Conservation (phyloP, 176 grass and related monocot genomes). For the Puccinellia tenuiflora region DNA sequence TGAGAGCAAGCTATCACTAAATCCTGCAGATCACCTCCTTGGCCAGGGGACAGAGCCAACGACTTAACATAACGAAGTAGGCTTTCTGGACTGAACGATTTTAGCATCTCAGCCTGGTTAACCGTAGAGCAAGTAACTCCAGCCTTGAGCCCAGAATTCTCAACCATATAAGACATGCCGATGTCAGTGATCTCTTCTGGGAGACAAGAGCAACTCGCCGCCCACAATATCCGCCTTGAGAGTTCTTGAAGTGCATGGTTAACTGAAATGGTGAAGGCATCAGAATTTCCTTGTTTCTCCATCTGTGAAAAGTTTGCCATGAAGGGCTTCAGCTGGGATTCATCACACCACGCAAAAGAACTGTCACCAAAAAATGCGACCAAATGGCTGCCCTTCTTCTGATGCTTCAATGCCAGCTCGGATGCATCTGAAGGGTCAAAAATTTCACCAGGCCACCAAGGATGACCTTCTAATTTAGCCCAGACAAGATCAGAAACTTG, state of each 20-base stretch:
- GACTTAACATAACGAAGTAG: constrained; percentile 44
- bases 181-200: constrained; percentile 27
- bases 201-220: constrained; percentile 52
- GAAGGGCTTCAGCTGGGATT: constrained; percentile 66
- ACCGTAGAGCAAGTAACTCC: constrained; percentile 32
- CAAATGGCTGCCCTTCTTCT: constrained; percentile 38
- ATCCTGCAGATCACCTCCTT: constrained; percentile 38
- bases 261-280: constrained; percentile 42
- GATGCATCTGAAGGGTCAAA: constrained; percentile 68
- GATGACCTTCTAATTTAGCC: constrained; percentile 55
- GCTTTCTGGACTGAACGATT: constrained; percentile 38
- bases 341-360: constrained; percentile 73
- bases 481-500: constrained; percentile 61
- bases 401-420: constrained; percentile 47
- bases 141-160: constrained; percentile 45
- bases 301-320: constrained; percentile 39
- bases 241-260: constrained; percentile 57
- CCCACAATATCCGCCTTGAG: constrained; percentile 42
- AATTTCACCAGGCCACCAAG: constrained; percentile 86
- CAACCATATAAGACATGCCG: constrained; percentile 27
- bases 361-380: constrained; percentile 62
- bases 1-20: constrained; percentile 54
- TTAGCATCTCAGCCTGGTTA: constrained; percentile 26
- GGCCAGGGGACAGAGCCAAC: constrained; percentile 35
- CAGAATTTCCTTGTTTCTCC: constrained; percentile 51